Evolutionary conservation across 1,284 basidiomycete genomes (phyloP).

Genomic region (Ustilago nuda): DNA sequence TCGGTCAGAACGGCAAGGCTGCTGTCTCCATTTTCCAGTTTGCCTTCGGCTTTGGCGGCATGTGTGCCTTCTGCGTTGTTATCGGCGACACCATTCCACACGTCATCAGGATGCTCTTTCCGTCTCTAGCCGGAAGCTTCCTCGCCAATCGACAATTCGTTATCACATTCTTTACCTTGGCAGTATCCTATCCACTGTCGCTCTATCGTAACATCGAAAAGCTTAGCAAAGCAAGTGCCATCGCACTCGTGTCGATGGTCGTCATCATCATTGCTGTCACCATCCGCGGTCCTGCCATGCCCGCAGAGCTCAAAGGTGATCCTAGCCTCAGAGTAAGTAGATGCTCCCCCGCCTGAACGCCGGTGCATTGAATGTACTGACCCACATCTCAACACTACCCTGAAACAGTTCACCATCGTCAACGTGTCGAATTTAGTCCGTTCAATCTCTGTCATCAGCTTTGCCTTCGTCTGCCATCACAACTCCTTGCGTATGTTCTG

Average conservation of each 20-base stretch:
- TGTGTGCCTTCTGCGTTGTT: conserved; percentile 70
- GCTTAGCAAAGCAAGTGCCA: conserved; percentile 88
- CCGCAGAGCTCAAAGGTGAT: conserved; percentile 80
- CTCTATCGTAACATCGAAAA: conserved; percentile 98
- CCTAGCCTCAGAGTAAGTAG: conserved; percentile 44
- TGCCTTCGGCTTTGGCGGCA: conserved; percentile 93
- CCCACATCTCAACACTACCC: not conserved
- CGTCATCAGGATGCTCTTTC: conserved; percentile 88
- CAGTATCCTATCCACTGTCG: conserved; percentile 86
- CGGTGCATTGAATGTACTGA: not conserved
- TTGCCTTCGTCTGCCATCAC: conserved; percentile 69
- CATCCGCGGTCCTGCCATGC: conserved; percentile 84
- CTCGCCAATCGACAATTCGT: conserved; percentile 85
- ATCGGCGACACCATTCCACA: conserved; percentile 90
- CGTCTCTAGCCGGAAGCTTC: conserved; percentile 80
- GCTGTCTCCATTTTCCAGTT: conserved; percentile 98
- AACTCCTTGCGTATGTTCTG: conserved; percentile 59
- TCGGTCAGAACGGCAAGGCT: conserved; percentile 77
- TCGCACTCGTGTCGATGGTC: conserved; percentile 84
- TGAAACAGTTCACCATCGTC: conserved; percentile 81
- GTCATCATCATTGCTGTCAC: conserved; percentile 91
- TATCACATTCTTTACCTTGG: conserved; percentile 74
- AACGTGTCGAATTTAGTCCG: conserved; percentile 73
- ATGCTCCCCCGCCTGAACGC: conserved; percentile 8
- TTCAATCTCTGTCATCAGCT: conserved; percentile 68